Conservation (phyloP, 2,329 filamentous ascomycete genomes). For the Zalaria sp. region DNA sequence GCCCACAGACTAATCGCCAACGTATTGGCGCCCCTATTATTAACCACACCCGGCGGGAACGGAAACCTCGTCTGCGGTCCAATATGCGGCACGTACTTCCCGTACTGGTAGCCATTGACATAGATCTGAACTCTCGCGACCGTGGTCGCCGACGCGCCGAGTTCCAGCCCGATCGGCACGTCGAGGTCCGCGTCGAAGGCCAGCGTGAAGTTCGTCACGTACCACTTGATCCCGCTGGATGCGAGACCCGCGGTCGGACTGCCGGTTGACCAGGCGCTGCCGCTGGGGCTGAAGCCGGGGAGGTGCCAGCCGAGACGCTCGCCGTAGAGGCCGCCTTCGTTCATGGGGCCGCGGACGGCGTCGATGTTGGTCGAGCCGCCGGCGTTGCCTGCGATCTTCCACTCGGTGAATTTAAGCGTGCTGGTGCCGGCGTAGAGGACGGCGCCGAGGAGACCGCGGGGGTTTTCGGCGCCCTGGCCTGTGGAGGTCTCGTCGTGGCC, state of each 20-base stretch:
- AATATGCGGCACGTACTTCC: slow-evolving; percentile 42
- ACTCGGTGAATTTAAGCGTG: slow-evolving; percentile 32
- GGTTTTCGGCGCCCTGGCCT: slow-evolving; percentile 32
- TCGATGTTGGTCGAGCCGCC: slow-evolving; percentile 39
- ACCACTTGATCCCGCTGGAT: slow-evolving; percentile 40
- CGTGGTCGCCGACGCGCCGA: slow-evolving; percentile 26
- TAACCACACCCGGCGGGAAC: slow-evolving; percentile 43
- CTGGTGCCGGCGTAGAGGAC: slow-evolving; percentile 29
- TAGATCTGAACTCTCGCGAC: slow-evolving; percentile 42
- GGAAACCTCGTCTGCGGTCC: slow-evolving; percentile 48
- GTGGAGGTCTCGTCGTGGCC: slow-evolving; percentile 41
- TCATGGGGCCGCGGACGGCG: slow-evolving; percentile 40
- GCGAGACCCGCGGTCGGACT: slow-evolving; percentile 23
- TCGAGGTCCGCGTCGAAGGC: slow-evolving; percentile 38
- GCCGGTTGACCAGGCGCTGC: slow-evolving; percentile 21
- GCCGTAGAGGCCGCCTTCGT: slow-evolving; percentile 44
- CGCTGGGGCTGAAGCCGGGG: slow-evolving; percentile 37
- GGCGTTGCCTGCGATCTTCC: slow-evolving; percentile 46
- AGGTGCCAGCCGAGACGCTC: slow-evolving; percentile 47
- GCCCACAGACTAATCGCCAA: slow-evolving; percentile 47
- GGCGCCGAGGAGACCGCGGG: slow-evolving; percentile 39
- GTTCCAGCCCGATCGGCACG: slow-evolving; percentile 41
- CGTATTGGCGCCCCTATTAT: slow-evolving; percentile 45
- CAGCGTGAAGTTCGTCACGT: slow-evolving; percentile 39
- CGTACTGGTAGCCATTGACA: slow-evolving; percentile 52